These are phyloP conservation scores for Silene uniflora DNA, from an alignment of 148 eudicot genomes.

Conservation along the genomic window DNA sequence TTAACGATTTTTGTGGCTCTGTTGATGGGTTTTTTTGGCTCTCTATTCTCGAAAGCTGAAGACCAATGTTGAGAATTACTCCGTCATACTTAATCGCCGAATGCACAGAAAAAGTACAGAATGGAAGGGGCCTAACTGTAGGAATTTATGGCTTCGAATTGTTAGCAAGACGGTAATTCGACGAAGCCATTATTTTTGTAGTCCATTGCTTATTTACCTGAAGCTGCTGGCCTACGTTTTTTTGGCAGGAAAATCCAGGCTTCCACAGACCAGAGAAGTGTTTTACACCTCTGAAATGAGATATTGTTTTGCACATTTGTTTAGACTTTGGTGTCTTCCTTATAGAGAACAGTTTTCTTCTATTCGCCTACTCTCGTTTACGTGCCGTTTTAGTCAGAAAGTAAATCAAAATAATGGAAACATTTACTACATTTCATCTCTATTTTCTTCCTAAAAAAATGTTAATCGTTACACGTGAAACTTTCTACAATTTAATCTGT, in stretches of 20 bases:
- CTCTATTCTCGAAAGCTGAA: background rate
- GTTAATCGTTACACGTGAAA: too few species aligned
- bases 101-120: background rate
- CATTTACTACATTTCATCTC: too few species aligned
- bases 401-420: too few species aligned
- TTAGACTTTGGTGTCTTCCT: too few species aligned
- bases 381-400: too few species aligned
- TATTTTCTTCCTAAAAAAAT: too few species aligned
- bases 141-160: background rate
- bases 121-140: background rate
- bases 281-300: background rate
- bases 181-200: background rate
- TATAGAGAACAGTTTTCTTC: too few species aligned
- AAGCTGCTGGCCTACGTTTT: background rate
- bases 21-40: background rate
- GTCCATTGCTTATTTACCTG: background rate
- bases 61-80: background rate
- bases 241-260: background rate
- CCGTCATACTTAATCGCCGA: background rate
- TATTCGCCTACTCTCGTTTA: too few species aligned
- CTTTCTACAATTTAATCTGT: too few species aligned
- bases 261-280: background rate
- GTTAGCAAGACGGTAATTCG: background rate
- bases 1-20: too few species aligned
- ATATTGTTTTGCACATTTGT: background rate